These are phyloP conservation scores for Termitomyces sp. DNA, from an alignment of 768 basidiomycete genomes.

Conservation along the genomic window DNA sequence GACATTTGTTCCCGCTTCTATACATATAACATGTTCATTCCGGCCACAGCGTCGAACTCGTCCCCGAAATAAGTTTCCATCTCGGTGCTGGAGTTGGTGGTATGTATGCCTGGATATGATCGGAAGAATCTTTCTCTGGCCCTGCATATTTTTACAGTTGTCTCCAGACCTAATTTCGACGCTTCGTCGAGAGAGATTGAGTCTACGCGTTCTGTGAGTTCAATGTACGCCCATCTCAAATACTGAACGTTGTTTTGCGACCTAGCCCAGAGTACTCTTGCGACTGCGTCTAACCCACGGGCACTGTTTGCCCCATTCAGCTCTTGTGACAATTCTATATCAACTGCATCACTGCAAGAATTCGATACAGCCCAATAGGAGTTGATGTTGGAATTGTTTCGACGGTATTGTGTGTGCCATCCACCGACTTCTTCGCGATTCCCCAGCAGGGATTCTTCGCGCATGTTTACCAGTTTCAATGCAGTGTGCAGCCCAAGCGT, in stretches of 20 bases:
- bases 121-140: not conserved
- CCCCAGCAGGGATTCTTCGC: not conserved
- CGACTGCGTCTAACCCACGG: not conserved
- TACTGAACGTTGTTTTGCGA: not conserved
- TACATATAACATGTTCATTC: not conserved
- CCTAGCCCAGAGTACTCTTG: constrained; percentile 2
- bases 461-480: not conserved
- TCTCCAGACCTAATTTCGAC: not conserved
- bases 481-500: constrained; percentile 3
- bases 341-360: not conserved
- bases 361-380: not conserved
- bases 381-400: too few relatives aligned
- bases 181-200: constrained; percentile 3
- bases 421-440: not conserved
- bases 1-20: not conserved
- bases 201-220: not conserved
- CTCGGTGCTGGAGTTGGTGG: too few relatives aligned
- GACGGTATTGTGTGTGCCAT: too few relatives aligned
- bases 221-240: constrained; percentile 3
- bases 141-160: not conserved
- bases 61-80: not conserved
- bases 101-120: too few relatives aligned
- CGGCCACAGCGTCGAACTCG: not conserved
- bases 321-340: not conserved
- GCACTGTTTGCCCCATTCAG: not conserved